Base-by-base conservation (phyloP, 163 green algal genomes). In the Chlorella variabilis region DNA sequence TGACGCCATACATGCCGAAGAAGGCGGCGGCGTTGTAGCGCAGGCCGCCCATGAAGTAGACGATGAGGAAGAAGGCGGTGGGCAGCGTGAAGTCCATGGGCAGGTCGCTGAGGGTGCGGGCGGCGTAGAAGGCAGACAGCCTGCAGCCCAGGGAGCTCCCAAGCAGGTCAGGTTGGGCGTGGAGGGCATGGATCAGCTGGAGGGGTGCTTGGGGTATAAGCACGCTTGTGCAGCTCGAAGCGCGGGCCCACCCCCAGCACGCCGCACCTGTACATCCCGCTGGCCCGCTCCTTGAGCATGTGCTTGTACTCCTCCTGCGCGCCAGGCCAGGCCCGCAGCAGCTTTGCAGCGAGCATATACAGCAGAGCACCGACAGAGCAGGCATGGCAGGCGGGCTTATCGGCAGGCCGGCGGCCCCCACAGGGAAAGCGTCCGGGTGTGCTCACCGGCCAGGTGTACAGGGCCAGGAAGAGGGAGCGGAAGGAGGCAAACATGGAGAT, bases 21-120 rank as follows among this genome's bases (percentile, higher is more conserved):
- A 98, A 98, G 59, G 84, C 84, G 23, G n/a, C 73, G 2, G 87
- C 88, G 25, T 70, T 80, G 78, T 91, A 82, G 8, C 91, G 78
- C 76, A 98, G 90, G 2, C 92, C 91, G 33, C 36, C 88, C 90
- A 96, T 95, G 83, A 93, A 98, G 90, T 99, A 99, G 9, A 96
- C 77, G 45, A 98, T 91, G 66, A 93, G 83, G 34, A 94, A 84
- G 88, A 97, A 98, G 17, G 89, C 66, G 61, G 71, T 56, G 23
- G 93, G 93, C 23, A 96, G 76, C 39, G 91, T 74, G 54, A 91
- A 93, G 85, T 98, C 94, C 85, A 98, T 92, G 31, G 96, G 96
- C 66, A 98, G 75, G 71, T 98, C 94, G 5, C 87, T 88, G 20
- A 88, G 39, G 3, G 89, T 93, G 31, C 92, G 86, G 0, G 93